A percentile compares a stretch with the other conserved stretches of the same genome.
Evolutionary conservation across 1,139 yeast genomes (phyloP).

Genomic region (Magnusiomyces magnusii): DNA sequence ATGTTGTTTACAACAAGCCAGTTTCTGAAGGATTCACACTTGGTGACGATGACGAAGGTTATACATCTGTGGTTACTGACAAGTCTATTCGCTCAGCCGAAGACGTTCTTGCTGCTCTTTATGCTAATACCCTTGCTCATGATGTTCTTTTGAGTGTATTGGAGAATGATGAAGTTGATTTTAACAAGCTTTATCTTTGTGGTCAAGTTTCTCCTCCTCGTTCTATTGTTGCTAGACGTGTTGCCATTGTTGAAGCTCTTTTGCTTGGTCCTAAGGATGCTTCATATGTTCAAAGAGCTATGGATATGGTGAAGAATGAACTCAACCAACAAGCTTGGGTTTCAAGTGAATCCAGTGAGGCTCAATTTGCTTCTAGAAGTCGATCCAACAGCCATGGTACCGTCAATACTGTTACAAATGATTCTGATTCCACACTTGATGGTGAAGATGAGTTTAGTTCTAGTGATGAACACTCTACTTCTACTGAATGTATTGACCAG

Average conservation of each 20-base stretch:
- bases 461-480: constrained; percentile 12
- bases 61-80: constrained; percentile 24
- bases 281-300: constrained; percentile 20
- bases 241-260: constrained; percentile 29
- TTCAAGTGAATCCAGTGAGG: constrained; percentile 5
- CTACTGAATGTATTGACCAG: not conserved
- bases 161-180: constrained; percentile 20
- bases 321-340: constrained; percentile 17
- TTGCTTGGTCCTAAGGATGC: constrained; percentile 26
- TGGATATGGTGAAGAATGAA: constrained; percentile 21
- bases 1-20: constrained; percentile 22
- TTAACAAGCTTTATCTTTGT: constrained; percentile 21
- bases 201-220: constrained; percentile 28
- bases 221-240: constrained; percentile 28
- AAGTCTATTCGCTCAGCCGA: constrained; percentile 26
- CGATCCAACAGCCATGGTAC: constrained; percentile 3
- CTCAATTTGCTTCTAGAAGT: not conserved
- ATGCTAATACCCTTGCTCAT: constrained; percentile 26
- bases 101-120: constrained; percentile 31
- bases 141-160: constrained; percentile 23
- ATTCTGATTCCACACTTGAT: not conserved
- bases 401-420: not conserved
- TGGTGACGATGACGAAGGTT: constrained; percentile 25
- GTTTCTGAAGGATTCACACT: constrained; percentile 16
- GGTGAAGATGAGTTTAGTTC: constrained; percentile 13